A percentile compares a stretch with the other conserved stretches of the same genome.
These are phyloP conservation scores for Fusarium protoensiforme DNA, from an alignment of 2,329 filamentous ascomycete species.

Conservation along the genomic window DNA sequence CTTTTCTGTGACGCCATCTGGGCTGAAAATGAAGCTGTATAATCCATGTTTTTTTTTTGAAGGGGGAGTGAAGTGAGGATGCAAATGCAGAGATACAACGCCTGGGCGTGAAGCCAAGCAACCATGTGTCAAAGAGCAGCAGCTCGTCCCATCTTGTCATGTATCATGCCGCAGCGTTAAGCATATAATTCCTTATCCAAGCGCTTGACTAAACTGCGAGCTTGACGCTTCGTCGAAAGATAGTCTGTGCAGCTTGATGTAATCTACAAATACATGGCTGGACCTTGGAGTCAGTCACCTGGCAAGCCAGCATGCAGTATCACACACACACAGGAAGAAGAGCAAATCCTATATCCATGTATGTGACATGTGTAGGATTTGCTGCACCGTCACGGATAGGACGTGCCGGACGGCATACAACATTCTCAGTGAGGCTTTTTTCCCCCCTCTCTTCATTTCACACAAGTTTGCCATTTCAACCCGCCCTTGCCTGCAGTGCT, in stretches of 20 bases:
- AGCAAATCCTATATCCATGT: neutral
- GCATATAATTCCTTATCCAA: neutral
- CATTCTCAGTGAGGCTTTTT: slow-evolving; percentile 18
- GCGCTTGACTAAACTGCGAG: neutral
- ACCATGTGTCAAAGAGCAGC: neutral
- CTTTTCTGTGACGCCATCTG: neutral
- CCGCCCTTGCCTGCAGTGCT: neutral
- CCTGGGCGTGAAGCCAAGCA: neutral
- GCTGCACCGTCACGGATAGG: slow-evolving; percentile 30
- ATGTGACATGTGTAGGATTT: neutral
- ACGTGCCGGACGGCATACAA: slow-evolving; percentile 24
- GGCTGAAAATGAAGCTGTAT: slow-evolving; percentile 8
- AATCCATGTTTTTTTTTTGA: neutral
- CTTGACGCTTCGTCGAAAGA: neutral
- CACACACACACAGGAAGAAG: neutral
- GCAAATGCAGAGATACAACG: neutral
- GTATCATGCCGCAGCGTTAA: neutral
- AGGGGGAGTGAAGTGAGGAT: neutral
- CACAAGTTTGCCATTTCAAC: neutral
- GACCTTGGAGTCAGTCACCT: neutral
- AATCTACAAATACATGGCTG: neutral
- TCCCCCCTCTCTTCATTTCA: neutral
- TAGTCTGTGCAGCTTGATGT: neutral
- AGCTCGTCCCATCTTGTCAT: neutral
- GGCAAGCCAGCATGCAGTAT: neutral